Base-by-base conservation (phyloP, 2,329 filamentous ascomycete genomes). In the Sarocladium brachiariae region DNA sequence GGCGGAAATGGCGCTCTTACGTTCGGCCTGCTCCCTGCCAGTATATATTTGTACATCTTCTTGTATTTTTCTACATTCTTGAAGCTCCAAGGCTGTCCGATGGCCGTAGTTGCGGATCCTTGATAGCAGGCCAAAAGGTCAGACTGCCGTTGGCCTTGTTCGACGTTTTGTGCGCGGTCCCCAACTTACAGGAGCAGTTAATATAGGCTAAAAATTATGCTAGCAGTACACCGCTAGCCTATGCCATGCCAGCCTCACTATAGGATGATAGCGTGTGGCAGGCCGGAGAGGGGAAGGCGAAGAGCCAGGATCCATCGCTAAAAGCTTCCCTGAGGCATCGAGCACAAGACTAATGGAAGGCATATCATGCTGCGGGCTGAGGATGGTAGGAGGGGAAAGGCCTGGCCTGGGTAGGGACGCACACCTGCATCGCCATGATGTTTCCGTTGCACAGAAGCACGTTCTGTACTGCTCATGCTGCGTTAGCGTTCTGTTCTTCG, bases 171-270 rank as follows among this genome's bases (percentile, higher is more conserved):
- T n/a, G n/a, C n/a, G n/a, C n/a, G n/a, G n/a, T n/a, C n/a, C n/a
- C n/a, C n/a, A n/a, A n/a, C n/a, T n/a, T n/a, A n/a, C n/a, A n/a
- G n/a, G n/a, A n/a, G n/a, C n/a, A n/a, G n/a, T n/a, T n/a, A n/a
- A n/a, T n/a, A n/a, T n/a, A n/a, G n/a, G n/a, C n/a, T n/a, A n/a
- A n/a, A n/a, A n/a, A n/a, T n/a, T n/a, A n/a, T n/a, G n/a, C n/a
- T 76, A 76, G 49, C 68, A 75, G 51, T 77, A 76, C n/a, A 3
- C 73, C 73, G 55, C 72, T 75, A 57, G 76, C 72, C 51, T 70
- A 75, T 3, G 73, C 60, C 57, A 70, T 72, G 1, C 67, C 65
- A 0, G 73, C 72, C 55, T 77, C 73, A 45, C 71, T 74, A 34
- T 68, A 70, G 2, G 74, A n/a, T 72, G 51, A 77, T 71, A 4